These are phyloP conservation scores for Elaphomyces granulatus DNA, from an alignment of 495 filamentous ascomycete genomes.

Conservation along the genomic window DNA sequence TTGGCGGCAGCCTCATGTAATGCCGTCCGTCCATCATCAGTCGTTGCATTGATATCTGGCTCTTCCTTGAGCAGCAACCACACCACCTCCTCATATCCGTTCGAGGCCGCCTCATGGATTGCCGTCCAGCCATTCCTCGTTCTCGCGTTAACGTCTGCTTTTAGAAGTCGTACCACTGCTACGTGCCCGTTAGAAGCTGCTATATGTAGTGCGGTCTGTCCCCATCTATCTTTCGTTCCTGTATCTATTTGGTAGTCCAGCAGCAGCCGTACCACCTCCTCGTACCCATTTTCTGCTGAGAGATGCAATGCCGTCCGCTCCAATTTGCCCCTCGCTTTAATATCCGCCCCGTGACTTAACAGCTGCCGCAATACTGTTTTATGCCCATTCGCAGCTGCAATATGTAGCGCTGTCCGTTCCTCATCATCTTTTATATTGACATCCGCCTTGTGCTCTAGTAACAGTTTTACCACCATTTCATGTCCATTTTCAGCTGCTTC, in stretches of 20 bases:
- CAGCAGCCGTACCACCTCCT: conserved; percentile 4
- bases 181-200: neutral
- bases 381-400: neutral
- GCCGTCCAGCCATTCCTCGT: conserved; percentile 2
- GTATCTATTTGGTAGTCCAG: conserved; percentile 1
- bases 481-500: neutral
- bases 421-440: neutral
- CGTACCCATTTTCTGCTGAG: conserved; percentile 5
- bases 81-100: conserved; percentile 4
- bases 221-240: neutral
- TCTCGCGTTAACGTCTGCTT: neutral
- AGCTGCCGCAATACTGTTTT: neutral
- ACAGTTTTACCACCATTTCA: neutral
- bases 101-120: conserved; percentile 8
- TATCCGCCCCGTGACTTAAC: neutral
- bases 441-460: neutral
- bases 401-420: neutral
- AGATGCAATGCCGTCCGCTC: conserved; percentile 3
- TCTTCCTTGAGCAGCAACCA: conserved; percentile 3
- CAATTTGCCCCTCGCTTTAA: neutral
- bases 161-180: neutral
- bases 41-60: conserved; percentile 1
- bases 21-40: neutral
- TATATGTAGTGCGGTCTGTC: neutral
- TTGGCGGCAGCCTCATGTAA: conserved; percentile 3